Conservation (phyloP, 1,284 basidiomycete species). For the Heterobasidion occidentale region DNA sequence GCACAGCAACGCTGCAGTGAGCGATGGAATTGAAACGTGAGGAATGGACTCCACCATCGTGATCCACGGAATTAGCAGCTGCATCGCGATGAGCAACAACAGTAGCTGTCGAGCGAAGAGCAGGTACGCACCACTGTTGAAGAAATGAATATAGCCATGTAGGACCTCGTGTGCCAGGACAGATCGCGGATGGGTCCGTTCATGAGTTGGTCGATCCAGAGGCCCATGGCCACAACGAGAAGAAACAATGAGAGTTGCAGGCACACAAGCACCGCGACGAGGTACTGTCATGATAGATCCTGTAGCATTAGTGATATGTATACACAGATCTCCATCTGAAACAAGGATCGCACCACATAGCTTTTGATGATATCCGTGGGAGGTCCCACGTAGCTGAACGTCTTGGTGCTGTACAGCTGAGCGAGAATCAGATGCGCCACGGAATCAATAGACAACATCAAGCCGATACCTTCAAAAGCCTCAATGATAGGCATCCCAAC, state of each 20-base stretch:
- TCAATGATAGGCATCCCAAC: neutral
- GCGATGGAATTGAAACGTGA: neutral
- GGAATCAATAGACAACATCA: neutral
- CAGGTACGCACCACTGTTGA: neutral
- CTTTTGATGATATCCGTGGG: neutral
- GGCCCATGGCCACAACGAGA: slow-evolving; percentile 37
- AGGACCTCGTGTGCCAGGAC: neutral
- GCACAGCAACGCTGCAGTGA: neutral
- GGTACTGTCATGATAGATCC: slow-evolving; percentile 26
- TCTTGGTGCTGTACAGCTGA: neutral
- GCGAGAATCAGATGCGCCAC: neutral
- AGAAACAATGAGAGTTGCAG: slow-evolving; percentile 50
- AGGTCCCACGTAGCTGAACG: neutral
- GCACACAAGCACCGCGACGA: slow-evolving; percentile 47
- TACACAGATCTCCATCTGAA: neutral
- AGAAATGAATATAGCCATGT: neutral
- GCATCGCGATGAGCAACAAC: neutral
- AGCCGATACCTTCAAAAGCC: neutral
- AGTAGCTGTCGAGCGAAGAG: neutral
- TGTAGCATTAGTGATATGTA: slow-evolving; percentile 2
- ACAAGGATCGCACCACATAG: neutral
- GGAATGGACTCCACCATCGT: slow-evolving; percentile 15
- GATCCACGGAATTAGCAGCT: slow-evolving; percentile 49
- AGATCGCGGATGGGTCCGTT: neutral
- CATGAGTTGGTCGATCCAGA: slow-evolving; percentile 36